Conservation (phyloP, 1,284 basidiomycete genomes). For the Exobasidium rhododendri region DNA sequence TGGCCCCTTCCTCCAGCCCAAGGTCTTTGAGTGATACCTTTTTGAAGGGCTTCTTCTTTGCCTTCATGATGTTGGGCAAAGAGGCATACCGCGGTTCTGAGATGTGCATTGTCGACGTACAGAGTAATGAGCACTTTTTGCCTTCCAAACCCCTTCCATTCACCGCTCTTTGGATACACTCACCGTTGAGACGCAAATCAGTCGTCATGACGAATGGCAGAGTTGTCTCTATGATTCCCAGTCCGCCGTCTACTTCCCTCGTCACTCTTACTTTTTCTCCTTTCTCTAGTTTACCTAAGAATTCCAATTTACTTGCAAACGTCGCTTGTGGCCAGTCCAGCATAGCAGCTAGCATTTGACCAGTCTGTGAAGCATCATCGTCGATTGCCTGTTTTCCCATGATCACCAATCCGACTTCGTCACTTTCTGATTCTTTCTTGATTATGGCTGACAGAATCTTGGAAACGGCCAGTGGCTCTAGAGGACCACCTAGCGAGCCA, state of each 20-base stretch:
- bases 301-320: constrained; percentile 84
- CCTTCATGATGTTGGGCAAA: constrained; percentile 60
- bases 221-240: constrained; percentile 75
- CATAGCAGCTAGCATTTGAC: constrained; percentile 93
- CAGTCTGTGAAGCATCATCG: constrained; percentile 93
- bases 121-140: too few species aligned
- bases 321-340: constrained; percentile 91
- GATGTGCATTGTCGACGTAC: too few species aligned
- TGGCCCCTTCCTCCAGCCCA: constrained; percentile 68
- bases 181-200: constrained; percentile 66
- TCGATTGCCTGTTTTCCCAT: constrained; percentile 99
- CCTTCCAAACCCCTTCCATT: too few species aligned
- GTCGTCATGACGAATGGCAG: constrained; percentile 89
- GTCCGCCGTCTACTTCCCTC: constrained; percentile 91
- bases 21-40: constrained; percentile 78
- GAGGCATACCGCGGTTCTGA: constrained; percentile 53
- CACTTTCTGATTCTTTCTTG: constrained; percentile 63
- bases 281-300: constrained; percentile 62
- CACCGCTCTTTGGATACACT: too few species aligned
- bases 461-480: constrained; percentile 82
- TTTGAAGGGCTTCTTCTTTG: constrained; percentile 96
- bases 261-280: constrained; percentile 72
- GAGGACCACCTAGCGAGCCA: constrained; percentile 59
- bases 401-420: constrained; percentile 78
- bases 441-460: constrained; percentile 76